Base-by-base conservation (phyloP, 2,329 filamentous ascomycete genomes). In the Phaeosphaeriaceae sp. region DNA sequence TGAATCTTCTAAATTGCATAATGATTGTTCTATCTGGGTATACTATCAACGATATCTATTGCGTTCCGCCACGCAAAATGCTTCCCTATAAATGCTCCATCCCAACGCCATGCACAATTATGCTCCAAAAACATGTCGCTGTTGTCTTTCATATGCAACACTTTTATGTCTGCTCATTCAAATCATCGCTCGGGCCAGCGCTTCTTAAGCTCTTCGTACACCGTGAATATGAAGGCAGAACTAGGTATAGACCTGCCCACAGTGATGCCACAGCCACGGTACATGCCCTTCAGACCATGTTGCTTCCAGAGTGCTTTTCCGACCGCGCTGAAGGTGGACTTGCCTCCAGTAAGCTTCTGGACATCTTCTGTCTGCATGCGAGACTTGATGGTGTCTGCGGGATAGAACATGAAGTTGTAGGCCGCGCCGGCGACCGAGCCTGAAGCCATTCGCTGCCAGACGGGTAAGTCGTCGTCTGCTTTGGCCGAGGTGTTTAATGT, bases 381-480 rank as follows among this genome's bases (percentile, higher is more conserved):
- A 19, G 91, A 96, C 81, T 99, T 99, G 82, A 99, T 90, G 0
- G 95, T 99, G 76, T 99, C 95, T 50, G 95, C 95, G 0, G 95
- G 95, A 76, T 95, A 99, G 83, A 98, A 97, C 21, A 96, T 81
- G 75, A 98, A 98, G 76, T 99, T 99, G 81, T 99, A 99, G 36
- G 88, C 89, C 81, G 97, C 91, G 53, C 95, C 95, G 3, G 94
- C 95, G 7, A 89, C 87, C 2, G 94, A 94, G 44, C 94, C 94
- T 1, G 93, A 91, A 20, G 92, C 75, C 72, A 96, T 92, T 76
- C 96, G 93, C 79, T 97, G 92, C 84, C 91, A 91, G 5, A 97
- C 78, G 5, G 92, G 90, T 10, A 97, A 80, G 1, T 88, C 82
- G 0, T 88, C 82, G 48, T 85, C 80, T 4, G 83, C 69, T 72